These are phyloP conservation scores for Scolecobasidium constrictum DNA, from an alignment of 2,329 filamentous ascomycete genomes.

Conservation along the genomic window DNA sequence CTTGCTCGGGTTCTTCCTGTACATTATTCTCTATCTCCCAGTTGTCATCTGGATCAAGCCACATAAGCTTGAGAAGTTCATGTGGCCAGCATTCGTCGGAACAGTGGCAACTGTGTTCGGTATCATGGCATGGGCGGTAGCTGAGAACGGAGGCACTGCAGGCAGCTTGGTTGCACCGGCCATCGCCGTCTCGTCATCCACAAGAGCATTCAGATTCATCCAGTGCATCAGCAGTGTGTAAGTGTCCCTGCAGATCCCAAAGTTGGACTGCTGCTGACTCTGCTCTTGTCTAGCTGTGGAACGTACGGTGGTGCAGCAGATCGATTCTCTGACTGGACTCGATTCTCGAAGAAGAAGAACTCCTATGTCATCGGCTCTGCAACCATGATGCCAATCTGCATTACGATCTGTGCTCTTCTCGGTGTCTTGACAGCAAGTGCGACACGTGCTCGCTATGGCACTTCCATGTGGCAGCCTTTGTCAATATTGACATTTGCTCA, in stretches of 20 bases:
- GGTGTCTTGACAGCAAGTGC: constrained; percentile 4
- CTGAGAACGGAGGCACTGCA: background rate
- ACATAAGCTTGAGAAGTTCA: constrained; percentile 1
- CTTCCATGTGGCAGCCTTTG: constrained; percentile 1
- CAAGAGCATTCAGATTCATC: constrained; percentile 1
- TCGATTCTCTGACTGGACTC: constrained; percentile 3
- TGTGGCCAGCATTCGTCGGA: constrained; percentile 2
- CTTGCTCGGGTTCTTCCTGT: background rate
- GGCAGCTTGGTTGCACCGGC: background rate
- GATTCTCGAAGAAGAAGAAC: constrained; percentile 2
- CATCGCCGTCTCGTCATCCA: background rate
- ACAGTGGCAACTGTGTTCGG: constrained; percentile 1
- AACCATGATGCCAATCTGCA: background rate
- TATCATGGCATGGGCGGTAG: constrained; percentile 1
- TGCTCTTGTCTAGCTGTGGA: no score
- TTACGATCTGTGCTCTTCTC: background rate
- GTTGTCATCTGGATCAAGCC: background rate
- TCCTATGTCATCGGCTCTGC: background rate
- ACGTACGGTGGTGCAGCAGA: constrained; percentile 1
- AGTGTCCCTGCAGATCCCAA: no score
- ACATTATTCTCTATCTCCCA: constrained; percentile 2
- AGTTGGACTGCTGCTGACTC: no score
- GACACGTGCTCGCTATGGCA: background rate
- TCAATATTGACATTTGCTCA: background rate
- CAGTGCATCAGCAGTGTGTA: constrained; percentile 2